Percentiles rank a stretch among this genome's conserved stretches.
Conservation (phyloP, 2,329 filamentous ascomycete genomes). For the Thielaviopsis musarum region DNA sequence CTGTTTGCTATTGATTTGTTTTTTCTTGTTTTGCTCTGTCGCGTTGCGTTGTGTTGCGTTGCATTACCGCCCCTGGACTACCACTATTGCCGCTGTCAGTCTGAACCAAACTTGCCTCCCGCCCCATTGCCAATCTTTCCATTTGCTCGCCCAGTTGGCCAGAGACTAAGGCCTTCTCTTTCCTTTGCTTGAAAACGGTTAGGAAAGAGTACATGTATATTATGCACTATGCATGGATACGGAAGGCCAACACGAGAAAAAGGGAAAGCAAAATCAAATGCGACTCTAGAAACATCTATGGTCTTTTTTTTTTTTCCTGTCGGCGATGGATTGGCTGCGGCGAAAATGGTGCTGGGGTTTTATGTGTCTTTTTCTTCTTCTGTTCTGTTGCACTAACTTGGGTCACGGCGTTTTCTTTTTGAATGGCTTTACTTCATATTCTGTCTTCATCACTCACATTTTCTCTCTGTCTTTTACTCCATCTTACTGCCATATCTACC, state of each 20-base stretch:
- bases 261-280: neutral
- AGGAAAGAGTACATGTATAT: neutral
- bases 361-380: conserved; percentile 10
- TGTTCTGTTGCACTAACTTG: conserved; percentile 11
- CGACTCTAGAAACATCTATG: too few species aligned
- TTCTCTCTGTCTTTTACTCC: conserved; percentile 1
- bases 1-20: neutral
- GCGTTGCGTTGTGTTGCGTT: neutral
- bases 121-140: neutral
- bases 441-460: conserved; percentile 7
- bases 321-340: neutral
- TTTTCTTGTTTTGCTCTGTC: neutral
- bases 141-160: neutral
- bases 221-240: neutral
- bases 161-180: neutral
- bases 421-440: conserved; percentile 12
- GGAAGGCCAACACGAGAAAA: neutral
- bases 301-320: too few species aligned
- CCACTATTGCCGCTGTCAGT: neutral
- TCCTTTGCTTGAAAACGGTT: neutral
- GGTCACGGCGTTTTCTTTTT: conserved; percentile 12
- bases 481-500: neutral
- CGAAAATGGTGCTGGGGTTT: conserved; percentile 1
- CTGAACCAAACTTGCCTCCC: neutral
- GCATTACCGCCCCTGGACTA: neutral